Percentiles rank a stretch among this genome's conserved stretches.
These are phyloP conservation scores for Eragrostis curvula DNA, from an alignment of 176 grass and related monocot species.

Conservation along the genomic window DNA sequence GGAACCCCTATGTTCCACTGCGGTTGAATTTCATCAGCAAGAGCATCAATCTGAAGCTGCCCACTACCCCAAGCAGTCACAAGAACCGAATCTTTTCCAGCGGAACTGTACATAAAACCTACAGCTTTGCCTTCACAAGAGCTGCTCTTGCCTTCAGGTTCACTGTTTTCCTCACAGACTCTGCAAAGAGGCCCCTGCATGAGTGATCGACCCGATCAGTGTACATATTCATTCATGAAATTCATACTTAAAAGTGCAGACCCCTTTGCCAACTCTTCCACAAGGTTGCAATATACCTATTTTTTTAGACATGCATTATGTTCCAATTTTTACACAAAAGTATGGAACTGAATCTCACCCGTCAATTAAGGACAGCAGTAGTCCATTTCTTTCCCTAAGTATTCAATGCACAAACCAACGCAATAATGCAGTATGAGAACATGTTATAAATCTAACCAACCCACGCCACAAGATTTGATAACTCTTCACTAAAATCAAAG, in stretches of 20 bases:
- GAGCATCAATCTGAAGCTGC: constrained; percentile 82
- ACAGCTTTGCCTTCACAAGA: constrained; percentile 73
- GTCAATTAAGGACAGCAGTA: neutral
- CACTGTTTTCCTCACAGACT: constrained; percentile 66
- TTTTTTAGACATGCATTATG: neutral
- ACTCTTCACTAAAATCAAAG: neutral
- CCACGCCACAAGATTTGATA: neutral
- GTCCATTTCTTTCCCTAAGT: neutral
- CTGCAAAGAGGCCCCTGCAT: constrained; percentile 89
- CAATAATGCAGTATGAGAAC: neutral
- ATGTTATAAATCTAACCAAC: constrained; percentile 16
- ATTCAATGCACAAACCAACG: constrained; percentile 11
- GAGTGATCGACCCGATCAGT: constrained; percentile 32
- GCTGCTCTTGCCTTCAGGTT: constrained; percentile 53
- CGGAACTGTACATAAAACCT: constrained; percentile 79
- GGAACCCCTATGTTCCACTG: constrained; percentile 69
- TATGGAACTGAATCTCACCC: neutral
- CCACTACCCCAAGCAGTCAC: constrained; percentile 83
- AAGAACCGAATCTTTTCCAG: constrained; percentile 92
- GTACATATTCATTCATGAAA: constrained; percentile 25
- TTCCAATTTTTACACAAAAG: constrained; percentile 5
- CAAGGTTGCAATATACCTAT: neutral
- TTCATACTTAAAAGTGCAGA: neutral
- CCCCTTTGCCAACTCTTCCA: neutral
- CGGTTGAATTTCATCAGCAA: constrained; percentile 96